Percentiles rank a stretch among this genome's conserved stretches.
phyloP scores from a whole-genome alignment of 2,329 filamentous ascomycete genomes.

The Penicillium verrucosum region DNA sequence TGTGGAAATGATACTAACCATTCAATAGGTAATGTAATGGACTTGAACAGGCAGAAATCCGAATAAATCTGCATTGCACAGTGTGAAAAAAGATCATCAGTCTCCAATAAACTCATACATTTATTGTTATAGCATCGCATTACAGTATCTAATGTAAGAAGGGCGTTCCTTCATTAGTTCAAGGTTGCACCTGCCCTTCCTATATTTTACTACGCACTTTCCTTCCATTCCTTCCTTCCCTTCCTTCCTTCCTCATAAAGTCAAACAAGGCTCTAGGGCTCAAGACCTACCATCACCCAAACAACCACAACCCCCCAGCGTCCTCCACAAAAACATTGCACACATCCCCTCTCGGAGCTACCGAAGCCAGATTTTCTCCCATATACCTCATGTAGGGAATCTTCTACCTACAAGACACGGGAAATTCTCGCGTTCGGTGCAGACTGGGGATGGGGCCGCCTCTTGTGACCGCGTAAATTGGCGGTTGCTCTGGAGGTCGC shows the following conservation, averaged over 20 bases:
- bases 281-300: background rate
- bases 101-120: background rate
- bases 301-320: background rate
- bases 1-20: conserved; percentile 5
- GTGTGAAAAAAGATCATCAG: background rate
- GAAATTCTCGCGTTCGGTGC: background rate
- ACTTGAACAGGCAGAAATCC: background rate
- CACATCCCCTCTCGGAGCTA: background rate
- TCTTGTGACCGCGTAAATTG: background rate
- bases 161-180: background rate
- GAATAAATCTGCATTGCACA: background rate
- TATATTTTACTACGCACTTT: background rate
- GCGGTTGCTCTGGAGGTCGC: background rate
- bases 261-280: background rate
- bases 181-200: background rate
- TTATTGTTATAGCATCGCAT: background rate
- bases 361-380: background rate
- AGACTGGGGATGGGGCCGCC: background rate
- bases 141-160: background rate
- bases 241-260: background rate
- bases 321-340: background rate
- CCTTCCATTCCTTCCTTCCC: no score
- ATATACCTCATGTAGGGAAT: background rate
- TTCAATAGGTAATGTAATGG: conserved; percentile 34
- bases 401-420: background rate